phyloP scores from a whole-genome alignment of 495 filamentous ascomycete species.

The Neurospora sp. region DNA sequence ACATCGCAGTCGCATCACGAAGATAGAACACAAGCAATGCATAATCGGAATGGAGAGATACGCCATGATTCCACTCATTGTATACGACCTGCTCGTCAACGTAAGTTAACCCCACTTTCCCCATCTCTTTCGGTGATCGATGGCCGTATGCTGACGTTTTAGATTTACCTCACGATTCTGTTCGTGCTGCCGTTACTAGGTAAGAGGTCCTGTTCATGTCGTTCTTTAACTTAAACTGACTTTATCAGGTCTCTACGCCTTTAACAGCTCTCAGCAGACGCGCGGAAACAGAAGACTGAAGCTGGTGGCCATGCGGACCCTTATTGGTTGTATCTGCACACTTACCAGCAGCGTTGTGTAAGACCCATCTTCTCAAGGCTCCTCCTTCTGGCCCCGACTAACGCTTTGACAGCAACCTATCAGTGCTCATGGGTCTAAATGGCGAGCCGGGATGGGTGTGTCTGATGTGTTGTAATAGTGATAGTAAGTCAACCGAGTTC shows the following conservation, averaged over 20 bases:
- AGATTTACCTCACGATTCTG: constrained; percentile 43
- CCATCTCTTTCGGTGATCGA: background rate
- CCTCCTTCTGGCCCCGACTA: background rate
- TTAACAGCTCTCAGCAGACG: constrained; percentile 23
- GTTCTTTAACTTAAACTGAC: background rate
- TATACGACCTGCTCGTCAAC: constrained; percentile 39
- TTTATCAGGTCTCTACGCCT: constrained; percentile 29
- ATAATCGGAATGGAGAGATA: constrained; percentile 42
- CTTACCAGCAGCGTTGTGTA: constrained; percentile 38
- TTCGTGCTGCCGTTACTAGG: constrained; percentile 39
- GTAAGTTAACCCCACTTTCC: constrained; percentile 14
- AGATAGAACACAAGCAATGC: constrained; percentile 36
- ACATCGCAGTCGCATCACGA: constrained; percentile 31
- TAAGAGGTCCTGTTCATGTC: constrained; percentile 9
- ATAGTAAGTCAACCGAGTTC: constrained; percentile 25
- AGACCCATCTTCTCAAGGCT: background rate
- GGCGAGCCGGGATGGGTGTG: constrained; percentile 48
- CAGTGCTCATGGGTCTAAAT: constrained; percentile 37
- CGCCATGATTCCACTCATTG: constrained; percentile 41
- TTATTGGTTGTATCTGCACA: constrained; percentile 39
- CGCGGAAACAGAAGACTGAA: constrained; percentile 25
- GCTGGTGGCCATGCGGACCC: constrained; percentile 34
- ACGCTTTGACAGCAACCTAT: constrained; percentile 32
- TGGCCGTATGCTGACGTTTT: constrained; percentile 1
- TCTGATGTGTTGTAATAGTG: constrained; percentile 46